These are phyloP conservation scores for Dipodascopsis uninucleata DNA, from an alignment of 805 yeast species.

Conservation along the genomic window DNA sequence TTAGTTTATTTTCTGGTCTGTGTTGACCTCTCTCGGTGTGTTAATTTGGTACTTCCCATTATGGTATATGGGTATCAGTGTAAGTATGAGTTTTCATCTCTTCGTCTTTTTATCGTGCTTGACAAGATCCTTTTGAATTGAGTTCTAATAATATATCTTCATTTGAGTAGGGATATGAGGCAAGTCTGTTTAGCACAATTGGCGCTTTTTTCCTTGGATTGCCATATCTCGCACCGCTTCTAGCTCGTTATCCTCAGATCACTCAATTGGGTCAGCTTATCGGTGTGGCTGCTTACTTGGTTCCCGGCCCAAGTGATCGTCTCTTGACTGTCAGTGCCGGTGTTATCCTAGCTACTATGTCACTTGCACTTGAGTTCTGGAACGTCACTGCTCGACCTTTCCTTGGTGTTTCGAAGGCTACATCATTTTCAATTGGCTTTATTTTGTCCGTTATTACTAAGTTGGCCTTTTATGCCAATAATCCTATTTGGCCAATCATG, in stretches of 20 bases:
- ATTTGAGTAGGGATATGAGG: constrained; percentile 77
- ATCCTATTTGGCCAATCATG: constrained; percentile 97
- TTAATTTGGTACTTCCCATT: constrained; percentile 96
- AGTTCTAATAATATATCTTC: background rate
- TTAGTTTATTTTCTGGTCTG: constrained; percentile 80
- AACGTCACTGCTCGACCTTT: constrained; percentile 37
- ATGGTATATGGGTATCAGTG: constrained; percentile 88
- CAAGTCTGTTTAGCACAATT: constrained; percentile 53
- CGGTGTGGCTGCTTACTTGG: constrained; percentile 73
- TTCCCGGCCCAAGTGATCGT: constrained; percentile 66
- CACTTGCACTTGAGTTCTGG: constrained; percentile 43
- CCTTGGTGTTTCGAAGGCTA: constrained; percentile 43
- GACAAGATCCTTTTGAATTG: too few relatives aligned
- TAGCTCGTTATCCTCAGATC: constrained; percentile 48
- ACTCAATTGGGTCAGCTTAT: constrained; percentile 53
- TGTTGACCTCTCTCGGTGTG: constrained; percentile 71
- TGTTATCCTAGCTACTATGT: constrained; percentile 55
- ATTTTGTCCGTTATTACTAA: constrained; percentile 70
- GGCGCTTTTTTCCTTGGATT: constrained; percentile 57
- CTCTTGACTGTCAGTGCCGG: constrained; percentile 66
- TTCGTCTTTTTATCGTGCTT: too few relatives aligned
- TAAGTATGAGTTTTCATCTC: constrained; percentile 1
- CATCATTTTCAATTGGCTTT: constrained; percentile 68
- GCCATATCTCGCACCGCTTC: constrained; percentile 43
- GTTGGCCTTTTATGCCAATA: constrained; percentile 73